phyloP scores from a whole-genome alignment of 1,284 basidiomycete genomes.

The Ustilago cynodontis region DNA sequence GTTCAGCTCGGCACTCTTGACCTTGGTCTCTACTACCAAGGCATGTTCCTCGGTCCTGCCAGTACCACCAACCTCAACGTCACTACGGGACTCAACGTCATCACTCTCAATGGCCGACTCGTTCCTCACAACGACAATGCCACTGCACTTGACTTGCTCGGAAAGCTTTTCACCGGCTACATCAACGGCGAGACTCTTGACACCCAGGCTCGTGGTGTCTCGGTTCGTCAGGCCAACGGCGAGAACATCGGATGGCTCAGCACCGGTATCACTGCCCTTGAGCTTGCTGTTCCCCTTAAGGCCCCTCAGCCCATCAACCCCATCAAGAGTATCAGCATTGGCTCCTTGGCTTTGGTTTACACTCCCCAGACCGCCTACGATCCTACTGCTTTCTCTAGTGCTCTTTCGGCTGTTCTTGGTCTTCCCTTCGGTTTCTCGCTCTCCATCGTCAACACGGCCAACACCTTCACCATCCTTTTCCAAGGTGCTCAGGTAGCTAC shows the following conservation, averaged over 20 bases:
- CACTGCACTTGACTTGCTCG: slow-evolving; percentile 74
- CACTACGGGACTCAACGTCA: slow-evolving; percentile 74
- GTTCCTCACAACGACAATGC: slow-evolving; percentile 74
- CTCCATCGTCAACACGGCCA: slow-evolving; percentile 77
- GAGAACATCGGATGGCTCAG: slow-evolving; percentile 78
- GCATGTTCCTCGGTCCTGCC: slow-evolving; percentile 76
- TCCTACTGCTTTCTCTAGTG: slow-evolving; percentile 75
- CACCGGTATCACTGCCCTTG: slow-evolving; percentile 76
- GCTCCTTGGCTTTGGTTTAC: slow-evolving; percentile 77
- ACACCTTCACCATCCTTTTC: slow-evolving; percentile 76
- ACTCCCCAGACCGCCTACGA: slow-evolving; percentile 75
- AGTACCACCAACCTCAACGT: slow-evolving; percentile 66
- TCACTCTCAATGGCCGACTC: slow-evolving; percentile 77
- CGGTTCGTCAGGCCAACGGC: slow-evolving; percentile 75
- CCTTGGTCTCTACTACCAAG: slow-evolving; percentile 77
- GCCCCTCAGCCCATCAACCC: slow-evolving; percentile 75
- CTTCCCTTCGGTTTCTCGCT: slow-evolving; percentile 83
- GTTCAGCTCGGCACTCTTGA: slow-evolving; percentile 79
- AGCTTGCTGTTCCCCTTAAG: slow-evolving; percentile 77
- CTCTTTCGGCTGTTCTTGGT: slow-evolving; percentile 76
- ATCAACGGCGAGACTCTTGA: slow-evolving; percentile 77
- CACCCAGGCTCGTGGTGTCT: slow-evolving; percentile 76
- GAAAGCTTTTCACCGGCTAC: slow-evolving; percentile 80
- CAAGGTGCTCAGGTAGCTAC: slow-evolving; percentile 75
- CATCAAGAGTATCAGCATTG: slow-evolving; percentile 78